These are phyloP conservation scores for Solanum hybrid DNA, from an alignment of 305 asterid genomes.

Conservation along the genomic window DNA sequence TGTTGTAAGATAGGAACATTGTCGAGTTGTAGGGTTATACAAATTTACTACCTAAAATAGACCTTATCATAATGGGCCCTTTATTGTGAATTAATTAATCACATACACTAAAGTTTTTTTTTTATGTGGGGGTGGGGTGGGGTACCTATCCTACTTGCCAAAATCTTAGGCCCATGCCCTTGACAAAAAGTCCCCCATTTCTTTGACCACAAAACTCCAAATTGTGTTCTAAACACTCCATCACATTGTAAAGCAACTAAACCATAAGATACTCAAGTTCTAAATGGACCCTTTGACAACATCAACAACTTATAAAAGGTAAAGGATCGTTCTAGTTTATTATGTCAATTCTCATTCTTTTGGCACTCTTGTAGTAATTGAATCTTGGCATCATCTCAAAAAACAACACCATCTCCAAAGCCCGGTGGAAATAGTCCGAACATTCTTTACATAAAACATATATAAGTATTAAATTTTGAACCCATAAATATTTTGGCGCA, in stretches of 20 bases:
- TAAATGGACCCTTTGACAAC: conserved; percentile 1
- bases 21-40: conserved; percentile 6
- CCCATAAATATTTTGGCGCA: neutral
- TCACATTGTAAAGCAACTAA: neutral
- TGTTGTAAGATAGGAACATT: neutral
- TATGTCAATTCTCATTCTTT: neutral
- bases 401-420: neutral
- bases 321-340: neutral
- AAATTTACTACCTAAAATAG: conserved; percentile 7
- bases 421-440: neutral
- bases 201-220: conserved; percentile 10
- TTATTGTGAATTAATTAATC: neutral
- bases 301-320: neutral
- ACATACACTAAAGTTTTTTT: neutral
- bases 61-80: conserved; percentile 14
- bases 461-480: neutral
- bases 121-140: neutral
- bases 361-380: conserved; percentile 3
- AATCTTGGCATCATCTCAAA: neutral
- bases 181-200: neutral
- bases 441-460: neutral
- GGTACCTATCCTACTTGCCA: conserved; percentile 4
- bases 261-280: conserved; percentile 2
- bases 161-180: neutral
- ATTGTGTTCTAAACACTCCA: neutral